phyloP scores from a whole-genome alignment of 1,284 basidiomycete genomes.

The Rhodofomes roseus region DNA sequence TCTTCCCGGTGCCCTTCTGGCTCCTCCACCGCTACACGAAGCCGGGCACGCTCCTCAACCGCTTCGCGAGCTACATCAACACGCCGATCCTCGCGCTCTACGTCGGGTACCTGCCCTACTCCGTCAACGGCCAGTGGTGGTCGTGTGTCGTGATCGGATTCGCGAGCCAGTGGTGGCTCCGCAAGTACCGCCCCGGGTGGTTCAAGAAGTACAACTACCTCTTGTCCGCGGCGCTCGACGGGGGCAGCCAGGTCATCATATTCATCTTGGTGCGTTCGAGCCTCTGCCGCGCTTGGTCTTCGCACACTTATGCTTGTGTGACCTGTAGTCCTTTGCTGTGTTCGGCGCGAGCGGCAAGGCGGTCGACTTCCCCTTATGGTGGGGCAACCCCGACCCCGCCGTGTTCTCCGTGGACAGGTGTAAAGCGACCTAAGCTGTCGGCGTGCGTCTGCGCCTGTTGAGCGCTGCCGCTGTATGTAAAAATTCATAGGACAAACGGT shows the following conservation, averaged over 20 bases:
- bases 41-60: conserved; percentile 30
- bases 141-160: conserved; percentile 47
- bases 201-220: conserved; percentile 52
- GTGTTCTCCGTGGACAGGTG: conserved; percentile 27
- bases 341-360: conserved; percentile 58
- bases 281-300: neutral
- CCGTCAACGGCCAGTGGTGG: conserved; percentile 49
- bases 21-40: conserved; percentile 37
- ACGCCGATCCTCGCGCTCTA: conserved; percentile 48
- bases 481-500: neutral
- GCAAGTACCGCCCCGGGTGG: conserved; percentile 41
- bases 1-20: conserved; percentile 50
- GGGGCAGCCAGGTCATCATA: conserved; percentile 44
- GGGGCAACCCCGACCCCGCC: conserved; percentile 25
- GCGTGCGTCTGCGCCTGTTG: neutral
- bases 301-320: neutral
- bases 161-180: conserved; percentile 45
- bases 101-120: conserved; percentile 52
- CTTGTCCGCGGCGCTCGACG: conserved; percentile 41
- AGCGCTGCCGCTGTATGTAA: neutral
- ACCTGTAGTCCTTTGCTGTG: conserved; percentile 61
- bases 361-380: conserved; percentile 47
- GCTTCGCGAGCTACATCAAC: conserved; percentile 43
- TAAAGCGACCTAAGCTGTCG: neutral
- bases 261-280: conserved; percentile 36